Evolutionary conservation across 2,329 filamentous ascomycete genomes (phyloP).

Genomic region (Microthyrium microscopicum): DNA sequence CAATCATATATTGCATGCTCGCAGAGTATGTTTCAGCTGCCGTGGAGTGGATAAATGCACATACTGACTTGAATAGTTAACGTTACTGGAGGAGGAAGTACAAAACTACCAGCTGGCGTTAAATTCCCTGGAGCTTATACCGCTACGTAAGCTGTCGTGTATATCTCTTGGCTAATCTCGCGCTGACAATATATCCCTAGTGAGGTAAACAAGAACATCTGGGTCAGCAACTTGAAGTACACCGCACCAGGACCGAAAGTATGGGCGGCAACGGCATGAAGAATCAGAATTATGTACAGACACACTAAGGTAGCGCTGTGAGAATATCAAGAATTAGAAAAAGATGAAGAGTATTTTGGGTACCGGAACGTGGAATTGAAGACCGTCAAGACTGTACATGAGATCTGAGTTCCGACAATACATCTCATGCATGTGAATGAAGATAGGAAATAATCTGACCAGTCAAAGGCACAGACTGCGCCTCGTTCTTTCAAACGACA

Average conservation of each 20-base stretch:
- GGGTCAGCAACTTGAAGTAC: background rate
- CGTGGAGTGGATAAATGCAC: background rate
- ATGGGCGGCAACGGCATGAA: no score
- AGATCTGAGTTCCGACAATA: no score
- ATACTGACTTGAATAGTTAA: slow-evolving; percentile 1
- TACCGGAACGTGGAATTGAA: no score
- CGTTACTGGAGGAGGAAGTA: slow-evolving; percentile 1
- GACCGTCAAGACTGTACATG: no score
- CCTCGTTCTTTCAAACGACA: no score
- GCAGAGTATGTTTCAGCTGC: slow-evolving; percentile 1
- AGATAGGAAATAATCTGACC: no score
- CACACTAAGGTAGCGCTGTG: no score
- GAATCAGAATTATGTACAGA: no score
- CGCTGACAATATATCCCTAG: slow-evolving; percentile 1
- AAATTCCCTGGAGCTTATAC: slow-evolving; percentile 7
- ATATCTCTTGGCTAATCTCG: background rate
- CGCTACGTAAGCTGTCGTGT: slow-evolving; percentile 1
- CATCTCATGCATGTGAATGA: no score
- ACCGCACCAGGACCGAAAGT: slow-evolving; percentile 6
- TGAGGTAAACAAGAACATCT: slow-evolving; percentile 4
- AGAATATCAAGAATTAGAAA: no score
- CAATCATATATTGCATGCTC: slow-evolving; percentile 7
- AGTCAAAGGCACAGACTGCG: no score
- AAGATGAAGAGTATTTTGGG: no score
- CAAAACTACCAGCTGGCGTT: slow-evolving; percentile 4